Base-by-base conservation (phyloP, 2,329 filamentous ascomycete genomes). In the Hortaea werneckii region DNA sequence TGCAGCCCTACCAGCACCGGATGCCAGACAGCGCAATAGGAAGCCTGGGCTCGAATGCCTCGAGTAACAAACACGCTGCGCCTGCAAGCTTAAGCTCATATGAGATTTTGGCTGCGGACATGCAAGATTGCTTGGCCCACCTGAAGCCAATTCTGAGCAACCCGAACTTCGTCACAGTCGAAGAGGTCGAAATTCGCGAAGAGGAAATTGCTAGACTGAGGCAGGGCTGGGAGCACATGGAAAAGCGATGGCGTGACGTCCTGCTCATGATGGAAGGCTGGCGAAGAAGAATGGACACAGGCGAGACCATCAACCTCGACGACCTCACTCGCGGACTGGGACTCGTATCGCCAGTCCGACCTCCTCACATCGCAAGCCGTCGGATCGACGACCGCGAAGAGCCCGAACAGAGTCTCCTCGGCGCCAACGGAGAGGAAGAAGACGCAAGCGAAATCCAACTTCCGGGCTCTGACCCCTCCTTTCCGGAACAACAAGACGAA, bases 131-230 rank as follows among this genome's bases (percentile, higher is more conserved):
- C 7, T 74, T 96, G 49, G 80, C 85, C 30, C 87, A 94, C 60
- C 76, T 98, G 52, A 79, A 85, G 54, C 83, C 77, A 2, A 78
- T 98, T 32, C 73, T 98, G 39, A 95, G 88, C 6, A 96, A 96
- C 59, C 92, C 92, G 1, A 94, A 89, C 2, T 98, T 96, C 63
- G 92, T 95, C 10, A 86, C 90, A 0, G 79, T 96, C 20, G 92
- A 96, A 58, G 92, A 96, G 64, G 87, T 98, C 2, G 83, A 94
- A 59, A 69, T 88, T n/a, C 80, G 90, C 45, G 90, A 98, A 53
- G 84, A 94, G 49, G 89, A 95, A 63, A 96, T 98, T 53, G 75
- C 77, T 43, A 78, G 86, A 43, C 72, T 98, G 41, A 80, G 87
- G 45, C 79, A 84, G 45, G 87, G 89, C 11, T 94, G 90, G 83